phyloP scores from a whole-genome alignment of 352 stramenopile species.

The Chrysophaeum taylorii region DNA sequence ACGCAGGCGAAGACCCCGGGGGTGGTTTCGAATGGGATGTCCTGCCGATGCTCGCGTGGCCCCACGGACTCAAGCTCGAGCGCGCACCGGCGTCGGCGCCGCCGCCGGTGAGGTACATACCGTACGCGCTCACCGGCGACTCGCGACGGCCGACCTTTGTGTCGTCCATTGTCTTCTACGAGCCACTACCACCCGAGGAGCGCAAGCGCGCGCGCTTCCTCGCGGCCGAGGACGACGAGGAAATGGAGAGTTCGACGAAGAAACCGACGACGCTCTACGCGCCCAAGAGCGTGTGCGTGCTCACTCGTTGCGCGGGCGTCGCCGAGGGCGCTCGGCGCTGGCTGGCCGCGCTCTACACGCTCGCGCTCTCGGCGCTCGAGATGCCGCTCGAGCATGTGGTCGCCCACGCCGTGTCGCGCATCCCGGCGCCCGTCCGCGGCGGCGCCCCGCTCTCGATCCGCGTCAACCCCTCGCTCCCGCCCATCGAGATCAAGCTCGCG shows the following conservation, averaged over 20 bases:
- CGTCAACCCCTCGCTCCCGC: neutral
- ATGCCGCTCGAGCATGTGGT: neutral
- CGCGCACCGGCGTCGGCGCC: neutral
- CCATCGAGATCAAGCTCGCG: neutral
- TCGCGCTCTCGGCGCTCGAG: neutral
- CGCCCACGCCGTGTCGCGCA: neutral
- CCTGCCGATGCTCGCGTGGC: constrained; percentile 1
- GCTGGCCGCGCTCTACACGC: neutral
- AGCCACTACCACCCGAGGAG: neutral
- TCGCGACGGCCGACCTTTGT: neutral
- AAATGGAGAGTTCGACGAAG: neutral
- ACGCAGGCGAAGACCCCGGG: too few relatives aligned
- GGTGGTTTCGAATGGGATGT: too few relatives aligned
- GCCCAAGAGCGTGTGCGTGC: neutral
- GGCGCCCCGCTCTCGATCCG: neutral
- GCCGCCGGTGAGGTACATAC: neutral
- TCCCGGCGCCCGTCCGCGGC: neutral
- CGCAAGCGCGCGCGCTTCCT: neutral
- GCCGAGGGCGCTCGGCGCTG: neutral
- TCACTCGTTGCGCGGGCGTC: neutral
- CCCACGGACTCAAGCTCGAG: neutral
- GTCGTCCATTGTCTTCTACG: neutral
- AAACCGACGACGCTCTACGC: neutral
- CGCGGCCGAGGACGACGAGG: neutral
- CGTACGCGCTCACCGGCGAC: neutral